A percentile compares a stretch with the other conserved stretches of the same genome.
Conservation (phyloP, 2,329 filamentous ascomycete species). For the Colletotrichum limetticola region DNA sequence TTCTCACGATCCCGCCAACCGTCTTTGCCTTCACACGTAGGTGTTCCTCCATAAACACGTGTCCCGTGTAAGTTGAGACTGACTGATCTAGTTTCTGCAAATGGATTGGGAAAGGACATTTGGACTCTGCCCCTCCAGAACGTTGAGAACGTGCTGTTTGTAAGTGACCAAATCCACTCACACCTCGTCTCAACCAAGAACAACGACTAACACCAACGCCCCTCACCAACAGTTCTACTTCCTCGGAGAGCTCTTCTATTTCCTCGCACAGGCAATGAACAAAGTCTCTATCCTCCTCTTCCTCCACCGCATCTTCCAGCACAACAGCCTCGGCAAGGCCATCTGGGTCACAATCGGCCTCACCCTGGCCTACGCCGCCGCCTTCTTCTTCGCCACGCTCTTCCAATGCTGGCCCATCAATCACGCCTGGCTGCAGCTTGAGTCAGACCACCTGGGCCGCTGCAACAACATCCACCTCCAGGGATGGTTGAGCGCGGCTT, state of each 20-base stretch:
- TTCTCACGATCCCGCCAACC: constrained; percentile 40
- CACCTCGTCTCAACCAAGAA: too few relatives aligned
- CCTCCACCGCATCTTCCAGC: constrained; percentile 45
- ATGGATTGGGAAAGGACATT: constrained; percentile 49
- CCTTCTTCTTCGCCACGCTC: constrained; percentile 17
- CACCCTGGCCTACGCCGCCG: background rate
- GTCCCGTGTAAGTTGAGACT: constrained; percentile 26
- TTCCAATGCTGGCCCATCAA: constrained; percentile 25
- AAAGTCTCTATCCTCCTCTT: constrained; percentile 46
- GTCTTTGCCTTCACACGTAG: constrained; percentile 6
- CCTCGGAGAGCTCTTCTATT: constrained; percentile 44
- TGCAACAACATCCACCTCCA: constrained; percentile 28
- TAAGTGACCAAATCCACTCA: constrained; percentile 20
- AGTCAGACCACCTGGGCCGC: background rate
- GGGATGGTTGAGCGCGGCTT: constrained; percentile 13
- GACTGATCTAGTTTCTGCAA: constrained; percentile 39
- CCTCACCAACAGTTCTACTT: constrained; percentile 39
- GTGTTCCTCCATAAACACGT: background rate
- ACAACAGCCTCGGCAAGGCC: constrained; percentile 12
- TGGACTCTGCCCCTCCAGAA: constrained; percentile 41
- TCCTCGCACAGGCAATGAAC: constrained; percentile 42
- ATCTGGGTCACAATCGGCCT: constrained; percentile 18
- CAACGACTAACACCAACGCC: background rate
- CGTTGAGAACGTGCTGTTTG: constrained; percentile 41
- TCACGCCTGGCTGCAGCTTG: constrained; percentile 13